Conservation (phyloP, 306 rosid species). For the Aeschynomene evenia region DNA sequence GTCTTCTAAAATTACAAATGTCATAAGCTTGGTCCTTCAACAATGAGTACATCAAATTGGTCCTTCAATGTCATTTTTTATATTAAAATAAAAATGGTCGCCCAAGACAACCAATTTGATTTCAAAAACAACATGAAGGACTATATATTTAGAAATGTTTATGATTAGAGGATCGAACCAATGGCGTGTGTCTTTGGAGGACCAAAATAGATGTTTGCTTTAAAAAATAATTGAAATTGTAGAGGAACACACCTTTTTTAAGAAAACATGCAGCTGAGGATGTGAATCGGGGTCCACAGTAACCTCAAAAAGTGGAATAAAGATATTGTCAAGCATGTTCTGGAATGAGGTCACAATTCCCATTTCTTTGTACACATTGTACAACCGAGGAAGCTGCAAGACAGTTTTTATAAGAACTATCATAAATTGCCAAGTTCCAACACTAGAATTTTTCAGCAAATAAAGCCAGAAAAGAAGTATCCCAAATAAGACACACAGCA, state of each 20-base stretch:
- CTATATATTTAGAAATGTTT: background rate
- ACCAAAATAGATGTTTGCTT: background rate
- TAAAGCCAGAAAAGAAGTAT: slow-evolving; percentile 8
- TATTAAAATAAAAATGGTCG: slow-evolving; percentile 1
- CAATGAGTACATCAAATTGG: background rate
- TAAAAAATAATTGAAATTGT: background rate
- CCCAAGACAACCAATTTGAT: background rate
- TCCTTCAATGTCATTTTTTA: slow-evolving; percentile 1
- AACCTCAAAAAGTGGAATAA: slow-evolving; percentile 91
- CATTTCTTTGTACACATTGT: slow-evolving; percentile 95
- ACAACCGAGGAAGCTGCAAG: slow-evolving; percentile 89
- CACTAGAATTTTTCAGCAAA: background rate
- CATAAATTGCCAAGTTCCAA: slow-evolving; percentile 7
- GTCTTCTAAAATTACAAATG: slow-evolving; percentile 9
- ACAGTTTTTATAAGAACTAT: slow-evolving; percentile 25
- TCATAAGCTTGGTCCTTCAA: slow-evolving; percentile 10
- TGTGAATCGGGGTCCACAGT: slow-evolving; percentile 97
- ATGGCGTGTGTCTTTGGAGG: background rate
- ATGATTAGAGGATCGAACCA: background rate
- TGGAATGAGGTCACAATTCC: slow-evolving; percentile 97
- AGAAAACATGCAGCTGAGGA: slow-evolving; percentile 93
- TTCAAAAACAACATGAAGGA: background rate
- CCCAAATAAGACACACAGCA: slow-evolving; percentile 3
- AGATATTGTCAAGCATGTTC: slow-evolving; percentile 95
- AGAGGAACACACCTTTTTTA: slow-evolving; percentile 68